These are phyloP conservation scores for Trematosphaeria pertusa DNA, from an alignment of 2,329 filamentous ascomycete genomes.

Conservation along the genomic window DNA sequence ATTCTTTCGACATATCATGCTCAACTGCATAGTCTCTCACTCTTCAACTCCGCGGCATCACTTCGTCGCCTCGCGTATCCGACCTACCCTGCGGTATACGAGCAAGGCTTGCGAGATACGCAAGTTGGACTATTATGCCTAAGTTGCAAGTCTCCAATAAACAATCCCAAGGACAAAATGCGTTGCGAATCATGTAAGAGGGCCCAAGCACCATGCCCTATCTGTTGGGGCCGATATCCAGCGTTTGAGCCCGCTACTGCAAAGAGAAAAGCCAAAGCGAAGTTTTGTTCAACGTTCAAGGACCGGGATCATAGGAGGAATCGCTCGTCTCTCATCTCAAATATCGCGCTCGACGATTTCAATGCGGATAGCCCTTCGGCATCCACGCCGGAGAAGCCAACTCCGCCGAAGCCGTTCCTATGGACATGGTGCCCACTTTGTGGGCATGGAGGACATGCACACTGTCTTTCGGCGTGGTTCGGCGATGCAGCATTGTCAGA, in stretches of 20 bases:
- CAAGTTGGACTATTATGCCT: slow-evolving; percentile 63
- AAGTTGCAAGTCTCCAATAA: slow-evolving; percentile 63
- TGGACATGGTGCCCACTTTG: slow-evolving; percentile 67
- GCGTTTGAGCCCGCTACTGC: slow-evolving; percentile 46
- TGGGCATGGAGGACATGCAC: slow-evolving; percentile 65
- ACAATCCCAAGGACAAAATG: slow-evolving; percentile 58
- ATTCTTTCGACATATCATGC: slow-evolving; percentile 65
- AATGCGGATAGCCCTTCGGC: slow-evolving; percentile 29
- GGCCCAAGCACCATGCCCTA: slow-evolving; percentile 52
- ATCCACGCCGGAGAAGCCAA: slow-evolving; percentile 27
- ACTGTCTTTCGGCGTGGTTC: slow-evolving; percentile 65
- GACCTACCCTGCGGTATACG: slow-evolving; percentile 63
- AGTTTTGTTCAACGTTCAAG: slow-evolving; percentile 26
- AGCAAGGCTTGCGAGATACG: slow-evolving; percentile 62
- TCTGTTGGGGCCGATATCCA: slow-evolving; percentile 53
- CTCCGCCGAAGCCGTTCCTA: slow-evolving; percentile 45
- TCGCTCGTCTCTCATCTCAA: slow-evolving; percentile 32
- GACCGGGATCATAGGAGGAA: slow-evolving; percentile 34
- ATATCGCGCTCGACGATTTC: slow-evolving; percentile 14
- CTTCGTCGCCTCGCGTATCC: slow-evolving; percentile 64
- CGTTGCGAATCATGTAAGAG: slow-evolving; percentile 59
- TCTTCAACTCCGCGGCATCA: slow-evolving; percentile 61
- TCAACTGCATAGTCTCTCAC: slow-evolving; percentile 56
- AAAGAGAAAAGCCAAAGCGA: slow-evolving; percentile 39
- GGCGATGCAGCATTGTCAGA: slow-evolving; percentile 53